phyloP scores from a whole-genome alignment of 345 rosid species.

The Rubroshorea leprosula region DNA sequence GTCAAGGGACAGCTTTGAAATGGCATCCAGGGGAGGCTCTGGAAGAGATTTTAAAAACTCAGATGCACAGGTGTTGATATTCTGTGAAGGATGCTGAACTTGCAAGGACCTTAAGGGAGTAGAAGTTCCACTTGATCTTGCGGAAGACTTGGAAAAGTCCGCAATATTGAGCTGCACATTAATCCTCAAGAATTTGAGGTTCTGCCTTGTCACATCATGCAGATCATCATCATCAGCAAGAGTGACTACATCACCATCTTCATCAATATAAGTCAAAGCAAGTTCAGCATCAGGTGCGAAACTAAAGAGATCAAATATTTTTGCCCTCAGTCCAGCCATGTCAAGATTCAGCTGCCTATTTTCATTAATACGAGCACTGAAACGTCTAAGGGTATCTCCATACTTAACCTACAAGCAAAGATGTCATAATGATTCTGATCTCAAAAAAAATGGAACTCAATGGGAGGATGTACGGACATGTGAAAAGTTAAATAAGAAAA shows the following conservation, averaged over 20 bases:
- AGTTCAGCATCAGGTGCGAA: constrained; percentile 49
- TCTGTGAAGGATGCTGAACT: constrained; percentile 31
- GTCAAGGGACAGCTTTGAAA: constrained; percentile 52
- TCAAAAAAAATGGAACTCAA: background rate
- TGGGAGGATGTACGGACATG: background rate
- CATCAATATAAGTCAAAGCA: constrained; percentile 69
- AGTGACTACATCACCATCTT: constrained; percentile 81
- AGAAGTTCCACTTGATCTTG: constrained; percentile 50
- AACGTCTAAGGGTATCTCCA: constrained; percentile 74
- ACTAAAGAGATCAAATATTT: constrained; percentile 53
- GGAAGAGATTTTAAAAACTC: constrained; percentile 61
- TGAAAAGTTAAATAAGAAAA: no score
- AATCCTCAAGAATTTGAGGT: constrained; percentile 67
- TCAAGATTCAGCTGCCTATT: constrained; percentile 62
- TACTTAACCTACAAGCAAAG: constrained; percentile 52
- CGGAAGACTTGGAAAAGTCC: constrained; percentile 23
- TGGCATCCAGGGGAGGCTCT: constrained; percentile 41
- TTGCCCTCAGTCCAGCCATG: constrained; percentile 53
- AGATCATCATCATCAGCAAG: constrained; percentile 77
- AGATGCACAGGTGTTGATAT: constrained; percentile 33
- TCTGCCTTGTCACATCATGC: constrained; percentile 59
- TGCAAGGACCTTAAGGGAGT: constrained; percentile 44
- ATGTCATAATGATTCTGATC: background rate
- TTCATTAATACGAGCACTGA: constrained; percentile 48
- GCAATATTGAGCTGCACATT: constrained; percentile 38